These are phyloP conservation scores for Ogataea polymorpha DNA, from an alignment of 805 yeast genomes.

Conservation along the genomic window DNA sequence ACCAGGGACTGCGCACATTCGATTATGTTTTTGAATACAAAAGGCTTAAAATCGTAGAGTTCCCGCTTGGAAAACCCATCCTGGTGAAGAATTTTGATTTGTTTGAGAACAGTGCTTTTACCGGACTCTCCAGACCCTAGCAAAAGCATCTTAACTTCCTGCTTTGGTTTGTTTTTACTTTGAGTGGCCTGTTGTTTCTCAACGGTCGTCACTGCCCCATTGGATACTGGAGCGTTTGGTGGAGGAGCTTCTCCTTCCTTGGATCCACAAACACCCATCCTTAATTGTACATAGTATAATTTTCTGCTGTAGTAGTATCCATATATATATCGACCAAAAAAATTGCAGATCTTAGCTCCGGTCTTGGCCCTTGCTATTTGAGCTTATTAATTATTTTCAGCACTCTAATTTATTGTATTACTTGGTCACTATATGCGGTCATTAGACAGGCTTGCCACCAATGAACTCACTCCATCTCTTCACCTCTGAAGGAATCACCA, in stretches of 20 bases:
- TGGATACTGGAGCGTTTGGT: neutral
- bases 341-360: neutral
- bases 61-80: conserved; percentile 72
- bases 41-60: conserved; percentile 67
- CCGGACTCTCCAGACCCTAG: conserved; percentile 89
- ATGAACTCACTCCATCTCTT: conserved; percentile 95
- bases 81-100: conserved; percentile 75
- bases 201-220: neutral
- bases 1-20: conserved; percentile 74
- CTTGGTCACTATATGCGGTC: conserved; percentile 4
- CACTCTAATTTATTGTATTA: conserved; percentile 1
- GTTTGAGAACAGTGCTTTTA: conserved; percentile 76
- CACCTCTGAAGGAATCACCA: conserved; percentile 79
- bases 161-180: conserved; percentile 23
- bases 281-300: conserved; percentile 4
- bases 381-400: neutral
- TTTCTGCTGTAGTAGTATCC: neutral
- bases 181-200: neutral
- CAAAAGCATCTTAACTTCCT: conserved; percentile 69
- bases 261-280: conserved; percentile 31
- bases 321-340: neutral
- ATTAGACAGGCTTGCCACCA: conserved; percentile 80
- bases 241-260: conserved; percentile 16
- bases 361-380: neutral
- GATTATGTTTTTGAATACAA: conserved; percentile 71